phyloP scores from a whole-genome alignment of 208 protist species.

The Leishmania tropica region DNA sequence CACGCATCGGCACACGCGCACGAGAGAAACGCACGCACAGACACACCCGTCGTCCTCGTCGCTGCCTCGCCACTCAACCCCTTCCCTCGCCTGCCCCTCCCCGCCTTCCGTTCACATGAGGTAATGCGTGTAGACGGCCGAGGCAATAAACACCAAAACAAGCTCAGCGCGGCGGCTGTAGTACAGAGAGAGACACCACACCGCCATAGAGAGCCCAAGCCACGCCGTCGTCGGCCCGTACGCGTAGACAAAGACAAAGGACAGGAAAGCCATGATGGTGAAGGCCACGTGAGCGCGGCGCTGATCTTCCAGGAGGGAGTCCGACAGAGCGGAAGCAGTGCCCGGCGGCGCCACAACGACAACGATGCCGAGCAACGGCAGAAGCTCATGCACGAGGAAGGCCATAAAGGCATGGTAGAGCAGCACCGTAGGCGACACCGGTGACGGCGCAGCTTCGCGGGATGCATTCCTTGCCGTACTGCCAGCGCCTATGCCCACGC shows the following conservation, averaged over 20 bases:
- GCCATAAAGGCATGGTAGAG: slow-evolving; percentile 41
- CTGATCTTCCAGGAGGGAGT: slow-evolving; percentile 21
- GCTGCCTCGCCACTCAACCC: not conserved
- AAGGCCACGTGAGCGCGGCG: slow-evolving; percentile 39
- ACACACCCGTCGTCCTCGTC: not conserved
- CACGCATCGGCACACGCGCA: not conserved
- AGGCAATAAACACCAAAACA: slow-evolving; percentile 36
- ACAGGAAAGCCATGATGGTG: slow-evolving; percentile 40
- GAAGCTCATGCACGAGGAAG: slow-evolving; percentile 34
- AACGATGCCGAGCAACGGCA: slow-evolving; percentile 31
- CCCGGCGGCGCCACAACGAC: not conserved
- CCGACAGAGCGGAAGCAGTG: not conserved
- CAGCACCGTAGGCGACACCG: slow-evolving; percentile 10
- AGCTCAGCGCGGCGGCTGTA: slow-evolving; percentile 27
- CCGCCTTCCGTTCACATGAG: slow-evolving; percentile 19
- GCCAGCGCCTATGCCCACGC: not conserved
- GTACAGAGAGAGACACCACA: slow-evolving; percentile 46
- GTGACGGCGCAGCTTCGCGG: slow-evolving; percentile 8
- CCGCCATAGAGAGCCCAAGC: slow-evolving; percentile 10
- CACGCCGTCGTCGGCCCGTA: slow-evolving; percentile 18
- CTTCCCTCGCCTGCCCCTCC: not conserved
- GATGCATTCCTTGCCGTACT: not conserved
- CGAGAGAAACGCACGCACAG: not conserved
- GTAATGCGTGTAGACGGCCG: slow-evolving; percentile 31
- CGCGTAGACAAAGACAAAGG: slow-evolving; percentile 16